A percentile compares a stretch with the other conserved stretches of the same genome.
phyloP scores from a whole-genome alignment of 495 filamentous ascomycete genomes.

The Xylaria nigripes region DNA sequence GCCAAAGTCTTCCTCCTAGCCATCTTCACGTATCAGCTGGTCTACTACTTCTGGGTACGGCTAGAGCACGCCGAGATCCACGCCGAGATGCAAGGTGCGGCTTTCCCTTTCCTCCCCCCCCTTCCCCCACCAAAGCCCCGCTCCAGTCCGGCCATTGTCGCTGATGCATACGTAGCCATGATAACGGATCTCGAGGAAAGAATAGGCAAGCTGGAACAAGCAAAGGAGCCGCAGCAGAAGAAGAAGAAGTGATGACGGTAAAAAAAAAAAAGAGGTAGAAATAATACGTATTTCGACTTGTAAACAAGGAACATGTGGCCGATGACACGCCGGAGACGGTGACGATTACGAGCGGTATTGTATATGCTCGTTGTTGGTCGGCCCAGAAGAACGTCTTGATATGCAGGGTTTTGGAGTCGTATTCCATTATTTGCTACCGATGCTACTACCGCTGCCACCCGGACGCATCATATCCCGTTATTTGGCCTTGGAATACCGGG shows the following conservation, averaged over 20 bases:
- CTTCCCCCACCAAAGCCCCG: no score
- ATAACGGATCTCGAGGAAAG: slow-evolving; percentile 27
- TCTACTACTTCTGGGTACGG: slow-evolving; percentile 79
- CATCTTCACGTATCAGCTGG: slow-evolving; percentile 77
- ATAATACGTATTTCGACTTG: no score
- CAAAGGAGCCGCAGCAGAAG: no score
- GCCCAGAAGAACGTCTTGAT: neutral
- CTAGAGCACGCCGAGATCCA: slow-evolving; percentile 72
- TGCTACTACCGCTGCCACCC: neutral
- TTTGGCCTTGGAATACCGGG: neutral
- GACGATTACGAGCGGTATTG: neutral
- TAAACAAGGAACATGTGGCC: no score
- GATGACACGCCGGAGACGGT: no score
- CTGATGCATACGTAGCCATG: slow-evolving; percentile 14
- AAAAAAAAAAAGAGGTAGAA: no score
- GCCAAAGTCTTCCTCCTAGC: slow-evolving; percentile 79
- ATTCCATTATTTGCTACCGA: neutral
- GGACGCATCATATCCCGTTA: neutral
- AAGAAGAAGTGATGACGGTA: slow-evolving; percentile 10
- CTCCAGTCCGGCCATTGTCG: neutral
- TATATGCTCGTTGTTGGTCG: neutral
- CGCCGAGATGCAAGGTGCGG: slow-evolving; percentile 45
- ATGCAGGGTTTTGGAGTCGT: neutral
- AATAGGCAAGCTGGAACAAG: slow-evolving; percentile 24
- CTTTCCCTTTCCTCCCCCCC: neutral